Percentiles rank a stretch among this genome's conserved stretches.
Evolutionary conservation across 2,329 filamentous ascomycete species (phyloP).

Genomic region (Beauveria medogensis): DNA sequence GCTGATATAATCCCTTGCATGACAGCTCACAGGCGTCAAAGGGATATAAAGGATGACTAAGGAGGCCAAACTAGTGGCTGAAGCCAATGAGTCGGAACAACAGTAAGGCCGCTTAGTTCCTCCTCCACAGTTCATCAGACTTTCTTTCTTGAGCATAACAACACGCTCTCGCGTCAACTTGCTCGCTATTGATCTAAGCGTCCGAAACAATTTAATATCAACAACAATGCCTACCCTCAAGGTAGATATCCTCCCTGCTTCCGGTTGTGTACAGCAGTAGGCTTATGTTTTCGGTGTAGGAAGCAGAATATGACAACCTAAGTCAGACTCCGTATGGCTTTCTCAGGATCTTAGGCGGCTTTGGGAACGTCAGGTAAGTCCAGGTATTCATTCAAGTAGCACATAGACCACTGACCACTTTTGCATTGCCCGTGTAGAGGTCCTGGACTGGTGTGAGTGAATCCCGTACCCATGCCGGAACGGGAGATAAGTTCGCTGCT

Average conservation of each 20-base stretch:
- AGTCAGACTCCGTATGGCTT: slow-evolving; percentile 11
- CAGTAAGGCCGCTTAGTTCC: too few species aligned
- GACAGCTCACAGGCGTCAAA: too few species aligned
- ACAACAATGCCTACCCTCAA: background rate
- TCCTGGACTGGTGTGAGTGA: background rate
- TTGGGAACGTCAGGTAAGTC: slow-evolving; percentile 15
- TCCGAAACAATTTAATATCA: background rate
- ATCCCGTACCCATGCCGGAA: background rate
- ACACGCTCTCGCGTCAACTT: too few species aligned
- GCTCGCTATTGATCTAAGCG: too few species aligned
- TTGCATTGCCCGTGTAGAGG: background rate
- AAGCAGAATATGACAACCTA: slow-evolving; percentile 4
- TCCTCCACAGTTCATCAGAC: too few species aligned
- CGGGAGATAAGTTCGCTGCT: background rate
- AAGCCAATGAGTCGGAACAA: too few species aligned
- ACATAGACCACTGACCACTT: background rate
- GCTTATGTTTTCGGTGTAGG: background rate
- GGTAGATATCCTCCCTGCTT: background rate
- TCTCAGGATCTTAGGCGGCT: slow-evolving; percentile 14
- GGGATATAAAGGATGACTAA: too few species aligned
- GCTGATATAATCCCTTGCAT: too few species aligned
- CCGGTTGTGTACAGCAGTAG: background rate
- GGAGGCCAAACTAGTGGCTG: too few species aligned
- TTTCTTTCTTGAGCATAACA: too few species aligned
- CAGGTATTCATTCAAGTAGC: too few species aligned